Conservation (phyloP, 768 basidiomycete genomes). For the Russula dissimulans region DNA sequence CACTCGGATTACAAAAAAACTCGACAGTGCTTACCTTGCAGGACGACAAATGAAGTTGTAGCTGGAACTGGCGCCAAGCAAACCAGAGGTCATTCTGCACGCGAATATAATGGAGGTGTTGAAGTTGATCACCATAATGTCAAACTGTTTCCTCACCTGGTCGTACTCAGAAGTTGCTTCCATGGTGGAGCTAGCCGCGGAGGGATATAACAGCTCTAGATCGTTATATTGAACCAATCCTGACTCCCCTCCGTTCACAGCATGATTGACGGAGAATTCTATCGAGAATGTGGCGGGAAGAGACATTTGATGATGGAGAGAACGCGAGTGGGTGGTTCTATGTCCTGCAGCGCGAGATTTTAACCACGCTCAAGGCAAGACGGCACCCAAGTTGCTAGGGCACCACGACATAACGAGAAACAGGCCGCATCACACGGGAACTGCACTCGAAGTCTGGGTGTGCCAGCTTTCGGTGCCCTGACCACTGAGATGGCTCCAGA, state of each 20-base stretch:
- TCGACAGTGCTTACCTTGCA: background rate
- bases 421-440: too few species aligned
- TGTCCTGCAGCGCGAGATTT: background rate
- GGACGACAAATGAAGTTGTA: too few species aligned
- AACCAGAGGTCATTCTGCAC: background rate
- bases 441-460: background rate
- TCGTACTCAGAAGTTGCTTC: background rate
- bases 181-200: background rate
- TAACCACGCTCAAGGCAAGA: background rate
- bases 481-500: background rate
- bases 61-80: background rate
- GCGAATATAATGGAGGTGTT: background rate
- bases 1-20: background rate
- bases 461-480: background rate
- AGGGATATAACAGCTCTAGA: too few species aligned
- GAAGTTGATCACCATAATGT: background rate
- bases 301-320: background rate
- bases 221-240: too few species aligned
- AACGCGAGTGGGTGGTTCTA: background rate
- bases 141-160: background rate
- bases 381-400: background rate
- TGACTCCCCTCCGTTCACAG: background rate
- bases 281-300: too few species aligned
- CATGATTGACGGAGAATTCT: background rate
- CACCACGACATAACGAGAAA: background rate